Evolutionary conservation across 1,284 basidiomycete species (phyloP).

Genomic region (Xerocomus nothofagi): DNA sequence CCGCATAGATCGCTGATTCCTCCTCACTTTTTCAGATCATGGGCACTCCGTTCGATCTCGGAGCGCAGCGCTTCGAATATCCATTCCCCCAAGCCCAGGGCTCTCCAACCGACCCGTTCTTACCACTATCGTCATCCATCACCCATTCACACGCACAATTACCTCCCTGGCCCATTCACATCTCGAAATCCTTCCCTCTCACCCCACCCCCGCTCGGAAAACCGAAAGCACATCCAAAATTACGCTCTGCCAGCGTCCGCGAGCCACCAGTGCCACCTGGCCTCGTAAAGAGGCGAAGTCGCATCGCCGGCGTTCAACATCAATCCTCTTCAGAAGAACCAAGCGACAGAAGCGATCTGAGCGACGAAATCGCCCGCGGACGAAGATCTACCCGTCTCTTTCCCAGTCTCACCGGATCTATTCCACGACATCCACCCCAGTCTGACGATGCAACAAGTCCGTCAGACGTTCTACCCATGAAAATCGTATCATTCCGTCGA

Average conservation of each 20-base stretch:
- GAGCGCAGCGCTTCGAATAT: constrained; percentile 34
- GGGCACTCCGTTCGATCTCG: constrained; percentile 35
- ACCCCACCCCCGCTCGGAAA: constrained; percentile 27
- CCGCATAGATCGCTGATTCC: constrained; percentile 23
- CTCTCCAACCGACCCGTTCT: constrained; percentile 28
- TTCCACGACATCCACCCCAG: constrained; percentile 2
- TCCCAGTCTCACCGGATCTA: neutral
- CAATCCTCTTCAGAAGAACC: constrained; percentile 33
- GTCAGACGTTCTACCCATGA: constrained; percentile 11
- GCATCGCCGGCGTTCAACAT: constrained; percentile 24
- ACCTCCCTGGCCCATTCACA: constrained; percentile 30
- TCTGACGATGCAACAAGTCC: neutral
- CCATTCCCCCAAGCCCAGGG: constrained; percentile 35
- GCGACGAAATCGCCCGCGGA: constrained; percentile 17
- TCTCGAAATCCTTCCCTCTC: constrained; percentile 34
- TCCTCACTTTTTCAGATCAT: constrained; percentile 27
- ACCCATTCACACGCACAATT: constrained; percentile 27
- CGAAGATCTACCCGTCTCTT: constrained; percentile 10
- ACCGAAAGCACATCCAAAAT: constrained; percentile 31
- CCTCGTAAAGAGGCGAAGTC: constrained; percentile 30
- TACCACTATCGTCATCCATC: constrained; percentile 22
- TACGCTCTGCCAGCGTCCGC: constrained; percentile 27
- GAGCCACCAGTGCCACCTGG: constrained; percentile 34
- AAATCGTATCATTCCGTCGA: constrained; percentile 10
- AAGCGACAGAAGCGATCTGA: constrained; percentile 29